Evolutionary conservation across 495 filamentous ascomycete genomes (phyloP).

Genomic region (Elaphomyces granulatus): DNA sequence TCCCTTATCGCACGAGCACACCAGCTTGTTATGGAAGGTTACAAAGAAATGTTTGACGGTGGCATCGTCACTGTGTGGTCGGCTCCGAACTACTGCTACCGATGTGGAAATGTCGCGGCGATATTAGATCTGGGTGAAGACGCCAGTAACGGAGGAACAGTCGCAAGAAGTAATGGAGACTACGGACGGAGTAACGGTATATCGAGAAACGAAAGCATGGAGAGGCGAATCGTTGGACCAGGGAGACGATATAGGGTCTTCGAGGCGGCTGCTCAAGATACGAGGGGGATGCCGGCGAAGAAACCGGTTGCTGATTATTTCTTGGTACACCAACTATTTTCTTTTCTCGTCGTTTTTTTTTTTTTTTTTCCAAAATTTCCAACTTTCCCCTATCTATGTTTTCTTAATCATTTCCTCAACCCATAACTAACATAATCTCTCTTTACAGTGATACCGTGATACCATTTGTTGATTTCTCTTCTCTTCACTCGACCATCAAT

Average conservation of each 20-base stretch:
- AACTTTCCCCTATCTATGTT: too few species aligned
- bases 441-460: too few species aligned
- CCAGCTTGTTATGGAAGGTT: constrained; percentile 98
- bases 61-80: constrained; percentile 95
- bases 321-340: constrained; percentile 32
- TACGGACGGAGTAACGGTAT: constrained; percentile 42
- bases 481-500: too few species aligned
- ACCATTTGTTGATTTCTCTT: too few species aligned
- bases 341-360: too few species aligned
- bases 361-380: too few species aligned
- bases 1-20: constrained; percentile 87
- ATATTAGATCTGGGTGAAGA: constrained; percentile 90
- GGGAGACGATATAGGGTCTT: constrained; percentile 91
- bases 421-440: too few species aligned
- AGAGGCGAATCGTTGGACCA: constrained; percentile 44
- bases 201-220: constrained; percentile 23
- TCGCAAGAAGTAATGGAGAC: constrained; percentile 70
- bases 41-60: constrained; percentile 97
- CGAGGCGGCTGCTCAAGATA: constrained; percentile 92
- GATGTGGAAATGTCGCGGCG: constrained; percentile 93
- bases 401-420: too few species aligned
- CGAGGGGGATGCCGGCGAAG: constrained; percentile 95
- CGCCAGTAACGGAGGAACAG: constrained; percentile 54
- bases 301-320: constrained; percentile 98
- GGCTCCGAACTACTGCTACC: constrained; percentile 96